Evolutionary conservation across 768 basidiomycete genomes (phyloP), one percentile per base, ranked within the genome.

Genomic region (Thelephora aurantiotincta): DNA sequence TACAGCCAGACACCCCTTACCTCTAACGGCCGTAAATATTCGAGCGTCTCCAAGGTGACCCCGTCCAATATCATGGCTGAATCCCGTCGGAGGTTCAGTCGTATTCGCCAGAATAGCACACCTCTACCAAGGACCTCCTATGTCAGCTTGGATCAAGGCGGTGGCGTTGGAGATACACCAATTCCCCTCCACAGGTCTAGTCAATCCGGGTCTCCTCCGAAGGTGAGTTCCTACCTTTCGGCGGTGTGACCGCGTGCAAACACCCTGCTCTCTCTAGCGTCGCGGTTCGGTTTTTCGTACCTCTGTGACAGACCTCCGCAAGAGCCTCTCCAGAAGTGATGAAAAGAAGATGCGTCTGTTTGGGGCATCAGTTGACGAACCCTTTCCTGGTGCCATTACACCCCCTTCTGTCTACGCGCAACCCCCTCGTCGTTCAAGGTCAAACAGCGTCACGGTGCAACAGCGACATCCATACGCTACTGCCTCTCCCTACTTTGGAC

Each of bases 131-230:
- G 65, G 12, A 55, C 69, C 7, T 66, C 71, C 0, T 72, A 69
- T 53, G 62, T 70, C 54, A 68, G 66, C 50, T 58, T 72, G 4
- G 71, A 73, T 53, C 58, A 66, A 33, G 59, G 68, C 4, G 80
- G 77, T 26, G 82, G 78, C 20, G 71, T 86, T 18, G 82, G 82
- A 23, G 78, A 81, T 51, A 74, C 79, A 0, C 85, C 84, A 3
- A 61, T 51, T 52, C 33, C 57, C 51, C 5, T 65, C 60, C 48
- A 57, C 47, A 59, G 51, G 44, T 46, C 58, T 55, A 63, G 53
- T 35, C 43, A 30, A 36, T 48, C 52, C 51, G 55, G 3, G 48
- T 57, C 6, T 51, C 56, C 6, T 51, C 50, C 35, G 62, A 52
- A 50, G 33, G 58, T 61, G 19, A 57, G 58, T 11, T 54, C 55